phyloP scores from a whole-genome alignment of 2,329 filamentous ascomycete species.

The Alternaria longipes region DNA sequence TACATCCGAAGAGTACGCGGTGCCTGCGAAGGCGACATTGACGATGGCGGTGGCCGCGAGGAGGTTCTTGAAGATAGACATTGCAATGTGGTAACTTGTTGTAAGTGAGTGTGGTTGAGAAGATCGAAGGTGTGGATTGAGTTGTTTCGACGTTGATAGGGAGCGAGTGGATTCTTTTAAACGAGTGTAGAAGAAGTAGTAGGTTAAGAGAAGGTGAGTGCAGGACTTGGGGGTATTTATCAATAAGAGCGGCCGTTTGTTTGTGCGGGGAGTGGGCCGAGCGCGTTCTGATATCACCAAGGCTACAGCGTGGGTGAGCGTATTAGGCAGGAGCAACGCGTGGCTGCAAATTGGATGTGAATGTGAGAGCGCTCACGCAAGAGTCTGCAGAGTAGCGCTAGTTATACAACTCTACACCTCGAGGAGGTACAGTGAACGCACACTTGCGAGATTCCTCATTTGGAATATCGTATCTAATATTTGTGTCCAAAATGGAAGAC shows the following conservation, averaged over 20 bases:
- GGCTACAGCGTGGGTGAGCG: not conserved
- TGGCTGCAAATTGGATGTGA: not conserved
- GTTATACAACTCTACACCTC: not conserved
- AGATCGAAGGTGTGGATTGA: conserved; percentile 8
- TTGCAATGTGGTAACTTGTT: conserved; percentile 2
- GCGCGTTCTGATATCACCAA: conserved; percentile 8
- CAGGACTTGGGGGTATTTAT: conserved; percentile 7
- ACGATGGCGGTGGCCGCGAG: conserved; percentile 11
- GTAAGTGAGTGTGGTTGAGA: conserved; percentile 6
- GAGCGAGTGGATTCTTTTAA: not conserved
- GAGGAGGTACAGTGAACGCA: not conserved
- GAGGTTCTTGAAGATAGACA: conserved; percentile 14
- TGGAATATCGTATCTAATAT: not conserved
- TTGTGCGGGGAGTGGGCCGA: conserved; percentile 8
- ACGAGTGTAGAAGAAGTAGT: conserved; percentile 5
- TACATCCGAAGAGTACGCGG: conserved; percentile 7
- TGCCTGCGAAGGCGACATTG: conserved; percentile 15
- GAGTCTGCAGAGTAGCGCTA: not conserved
- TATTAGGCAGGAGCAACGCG: conserved; percentile 3
- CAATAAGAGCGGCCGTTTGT: conserved; percentile 2
- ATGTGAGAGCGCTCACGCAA: not conserved
- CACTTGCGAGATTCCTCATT: not conserved
- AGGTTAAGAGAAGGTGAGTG: not conserved
- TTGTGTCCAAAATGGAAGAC: not conserved
- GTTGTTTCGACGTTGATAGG: not conserved